Base-by-base conservation (phyloP, 179 eudicot species). In the Amaranthus tricolor region DNA sequence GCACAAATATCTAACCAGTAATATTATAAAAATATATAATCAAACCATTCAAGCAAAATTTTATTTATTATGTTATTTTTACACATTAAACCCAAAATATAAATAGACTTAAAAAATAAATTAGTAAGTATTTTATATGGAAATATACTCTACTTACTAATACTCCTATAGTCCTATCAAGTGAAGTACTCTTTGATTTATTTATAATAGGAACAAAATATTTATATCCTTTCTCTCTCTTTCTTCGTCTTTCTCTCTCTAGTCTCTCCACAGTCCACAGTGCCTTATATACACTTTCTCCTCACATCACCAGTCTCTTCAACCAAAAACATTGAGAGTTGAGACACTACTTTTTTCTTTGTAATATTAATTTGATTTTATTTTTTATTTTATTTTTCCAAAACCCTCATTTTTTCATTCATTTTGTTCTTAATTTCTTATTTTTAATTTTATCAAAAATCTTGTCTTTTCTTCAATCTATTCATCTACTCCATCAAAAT, bases 221-320 rank as follows among this genome's bases (percentile, higher is more conserved):
- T 47, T 75, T 75, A 57, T 47, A 75, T 56, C 43, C 57, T 40
- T 7, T 60, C 58, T 48, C 70, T 61, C 76, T 77, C 70, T 63
- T 56, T 49, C 75, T 64, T 65, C 51, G 13, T 21, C 16, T 24
- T 21, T 20, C 8, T 72, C 13, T 72, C n/a, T 57, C 70, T 31
- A 31, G 40, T 14, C 40, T 59, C 65, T 44, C 40, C 59, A 11
- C 3, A 51, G 3, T 60, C 58, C 77, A 78, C 72, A 72, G 53
- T 78, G 66, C 73, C 81, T 77, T 78, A 78, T 59, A 78, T 67
- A 45, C 70, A 72, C 76, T 72, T 76, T 76, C 75, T 11, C 17
- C 66, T 55, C 78, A 66, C 40, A 65, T 10, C 44, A 77, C 40
- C 75, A 81, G 66, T 72, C 76, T 58, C 79, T 72, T 58, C 70